phyloP scores from a whole-genome alignment of 2,329 filamentous ascomycete species.

The Atkinsonella hypoxylon region DNA sequence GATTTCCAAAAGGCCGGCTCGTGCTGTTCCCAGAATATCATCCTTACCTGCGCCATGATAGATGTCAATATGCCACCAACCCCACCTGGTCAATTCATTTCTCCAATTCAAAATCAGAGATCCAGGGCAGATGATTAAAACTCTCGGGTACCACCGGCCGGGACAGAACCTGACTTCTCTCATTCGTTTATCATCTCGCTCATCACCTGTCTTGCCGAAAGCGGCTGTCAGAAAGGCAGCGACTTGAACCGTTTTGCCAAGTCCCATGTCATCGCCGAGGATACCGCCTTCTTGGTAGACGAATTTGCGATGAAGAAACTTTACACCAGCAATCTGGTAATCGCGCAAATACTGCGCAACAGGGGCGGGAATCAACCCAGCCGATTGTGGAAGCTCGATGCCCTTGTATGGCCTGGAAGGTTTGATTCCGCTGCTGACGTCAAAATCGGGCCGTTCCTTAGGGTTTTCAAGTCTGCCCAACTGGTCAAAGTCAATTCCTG shows the following conservation, averaged over 20 bases:
- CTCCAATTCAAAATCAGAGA: constrained; percentile 86
- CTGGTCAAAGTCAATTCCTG: constrained; percentile 59
- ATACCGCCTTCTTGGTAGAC: constrained; percentile 86
- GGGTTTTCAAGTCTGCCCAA: constrained; percentile 23
- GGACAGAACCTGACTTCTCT: constrained; percentile 61
- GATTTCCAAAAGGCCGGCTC: constrained; percentile 68
- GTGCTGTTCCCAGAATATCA: constrained; percentile 58
- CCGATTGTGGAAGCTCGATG: constrained; percentile 61
- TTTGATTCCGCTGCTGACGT: constrained; percentile 38
- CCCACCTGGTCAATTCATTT: constrained; percentile 77
- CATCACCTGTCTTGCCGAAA: constrained; percentile 88
- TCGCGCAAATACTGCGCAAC: constrained; percentile 86
- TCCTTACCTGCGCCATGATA: constrained; percentile 64
- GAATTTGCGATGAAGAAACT: constrained; percentile 79
- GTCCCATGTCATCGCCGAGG: constrained; percentile 91
- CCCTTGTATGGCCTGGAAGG: constrained; percentile 63
- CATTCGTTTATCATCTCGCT: constrained; percentile 76
- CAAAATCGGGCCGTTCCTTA: constrained; percentile 59
- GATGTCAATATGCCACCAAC: constrained; percentile 82
- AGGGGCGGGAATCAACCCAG: constrained; percentile 72
- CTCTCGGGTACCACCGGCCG: constrained; percentile 60
- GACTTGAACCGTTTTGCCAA: constrained; percentile 95
- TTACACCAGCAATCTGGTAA: constrained; percentile 78
- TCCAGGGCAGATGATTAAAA: constrained; percentile 80
- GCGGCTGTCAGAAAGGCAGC: constrained; percentile 83